Evolutionary conservation across 2,329 filamentous ascomycete species (phyloP), one percentile per base, ranked within the genome.

Genomic region (Aspergillus alliaceus): DNA sequence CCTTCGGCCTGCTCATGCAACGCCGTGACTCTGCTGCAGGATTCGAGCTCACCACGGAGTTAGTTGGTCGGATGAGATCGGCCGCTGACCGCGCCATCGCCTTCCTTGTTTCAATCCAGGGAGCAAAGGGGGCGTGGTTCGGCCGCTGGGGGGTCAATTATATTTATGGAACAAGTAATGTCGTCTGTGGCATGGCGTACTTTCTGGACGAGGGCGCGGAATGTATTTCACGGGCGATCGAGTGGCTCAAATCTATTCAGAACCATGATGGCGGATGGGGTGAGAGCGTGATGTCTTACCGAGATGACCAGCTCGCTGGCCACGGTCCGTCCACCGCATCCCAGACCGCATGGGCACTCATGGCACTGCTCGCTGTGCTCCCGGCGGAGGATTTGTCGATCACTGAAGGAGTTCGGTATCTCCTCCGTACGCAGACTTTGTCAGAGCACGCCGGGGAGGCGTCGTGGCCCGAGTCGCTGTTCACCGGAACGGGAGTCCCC

Each of bases 131-230:
- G 4, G 49, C 53, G 1, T 75, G 72, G 72, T 71, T 52, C 32
- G 70, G 71, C 3, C 66, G 73, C 12, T 75, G 72, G 72, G 69
- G 66, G 0, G 49, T 53, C 25, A 75, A 75, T 53, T 75, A 75
- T 51, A 54, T 74, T 6, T 72, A 71, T 44, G 72, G 72, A 1
- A 75, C 72, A 3, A 66, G 67, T 51, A 64, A 69, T 57, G 67
- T 61, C 0, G 61, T 76, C 3, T 69, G 67, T 44, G 73, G 69
- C 0, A 52, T 75, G 6, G 55, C 57, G 0, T 63, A 69, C 42
- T 69, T 67, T 15, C 6, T 6, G 1, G 12, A 56, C 2, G 51
- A 59, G 18, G 18, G 59, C 11, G 4, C 35, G 12, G 39, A 58
- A 7, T 20, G 39, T 6, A 14, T 66, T 0, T 18, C 44, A 9